These are phyloP conservation scores for Aplosporella prunicola DNA, from an alignment of 2,329 filamentous ascomycete species.

Conservation along the genomic window DNA sequence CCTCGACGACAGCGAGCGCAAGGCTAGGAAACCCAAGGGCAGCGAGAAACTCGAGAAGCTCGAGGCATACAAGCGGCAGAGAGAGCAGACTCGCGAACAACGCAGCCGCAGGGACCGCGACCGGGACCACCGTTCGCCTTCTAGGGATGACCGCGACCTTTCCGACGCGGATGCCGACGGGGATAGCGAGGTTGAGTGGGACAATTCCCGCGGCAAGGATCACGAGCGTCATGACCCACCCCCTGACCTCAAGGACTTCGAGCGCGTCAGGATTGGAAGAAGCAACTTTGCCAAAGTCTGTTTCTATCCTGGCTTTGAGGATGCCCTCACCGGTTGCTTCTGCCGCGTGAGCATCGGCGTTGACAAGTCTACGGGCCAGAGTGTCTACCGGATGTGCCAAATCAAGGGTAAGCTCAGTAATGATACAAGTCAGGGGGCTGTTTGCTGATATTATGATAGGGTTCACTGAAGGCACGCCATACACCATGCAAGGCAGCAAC, in stretches of 20 bases:
- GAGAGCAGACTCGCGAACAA: constrained; percentile 52
- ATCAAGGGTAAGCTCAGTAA: constrained; percentile 73
- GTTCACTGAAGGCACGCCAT: constrained; percentile 70
- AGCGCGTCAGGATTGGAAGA: constrained; percentile 74
- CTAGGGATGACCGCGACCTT: constrained; percentile 33
- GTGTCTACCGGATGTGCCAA: constrained; percentile 77
- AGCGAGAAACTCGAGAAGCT: constrained; percentile 61
- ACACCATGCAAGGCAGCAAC: constrained; percentile 65
- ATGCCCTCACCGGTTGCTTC: constrained; percentile 73
- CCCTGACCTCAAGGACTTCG: constrained; percentile 69
- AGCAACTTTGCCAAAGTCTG: constrained; percentile 83
- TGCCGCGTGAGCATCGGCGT: constrained; percentile 75
- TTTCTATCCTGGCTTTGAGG: constrained; percentile 84
- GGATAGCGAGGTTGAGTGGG: constrained; percentile 74
- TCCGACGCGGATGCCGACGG: constrained; percentile 56
- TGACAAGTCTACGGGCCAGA: constrained; percentile 60
- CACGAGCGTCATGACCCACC: constrained; percentile 55
- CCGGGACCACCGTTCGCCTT: constrained; percentile 5
- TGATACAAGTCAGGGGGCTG: no score
- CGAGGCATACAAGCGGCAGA: constrained; percentile 56
- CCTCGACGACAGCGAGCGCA: constrained; percentile 65
- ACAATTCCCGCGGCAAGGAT: constrained; percentile 43
- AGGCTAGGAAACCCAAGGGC: constrained; percentile 44
- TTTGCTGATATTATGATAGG: constrained; percentile 43
- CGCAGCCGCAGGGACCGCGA: constrained; percentile 32